Base-by-base conservation (phyloP, 2,329 filamentous ascomycete genomes). In the Colletotrichum sp. region DNA sequence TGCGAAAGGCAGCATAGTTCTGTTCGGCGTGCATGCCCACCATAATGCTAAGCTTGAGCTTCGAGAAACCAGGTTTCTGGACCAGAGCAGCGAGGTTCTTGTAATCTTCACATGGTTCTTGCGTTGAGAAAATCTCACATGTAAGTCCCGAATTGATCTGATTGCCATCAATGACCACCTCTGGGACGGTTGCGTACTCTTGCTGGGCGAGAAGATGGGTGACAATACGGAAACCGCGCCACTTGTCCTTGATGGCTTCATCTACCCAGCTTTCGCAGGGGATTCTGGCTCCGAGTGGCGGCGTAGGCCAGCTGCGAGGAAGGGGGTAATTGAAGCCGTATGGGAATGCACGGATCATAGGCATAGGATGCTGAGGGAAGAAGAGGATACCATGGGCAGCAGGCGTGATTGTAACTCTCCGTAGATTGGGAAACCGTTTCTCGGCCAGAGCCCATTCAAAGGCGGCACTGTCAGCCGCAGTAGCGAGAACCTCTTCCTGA, bases 291-390 rank as follows among this genome's bases (percentile, higher is more conserved):
- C 64, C 13, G 15, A 27, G 52, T 2, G 12, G 55, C 15, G 63
- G 29, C 8, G 39, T 22, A 12, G 79, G 80, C 84, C 83, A 84
- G 16, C 83, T 81, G 22, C 80, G 81, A 2, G 84, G 82, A 12
- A 85, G 78, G 2, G 84, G 83, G 71, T 88, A 87, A 16, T 83
- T 84, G 57, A 88, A 86, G 8, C 84, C 83, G 2, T 75, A 65
- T 0, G 85, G 85, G 12, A 88, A 83, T 5, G 82, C 81, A 6
- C 85, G 84, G 39, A 87, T 85, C 79, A 86, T 86, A 2, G 86
- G 87, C 1, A 86, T 88, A n/a, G 84, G 77, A 67, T 88, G 88
- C 1, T 82, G 72, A 1, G 86, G 87, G 1, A 72, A 63, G 15
- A 83, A 82, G 0, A 83, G 71, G 62, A 80, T 79, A 0, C 84